Evolutionary conservation across 2,329 filamentous ascomycete genomes (phyloP), one percentile per base, ranked within the genome.

Genomic region (Niveomyces coronatus): DNA sequence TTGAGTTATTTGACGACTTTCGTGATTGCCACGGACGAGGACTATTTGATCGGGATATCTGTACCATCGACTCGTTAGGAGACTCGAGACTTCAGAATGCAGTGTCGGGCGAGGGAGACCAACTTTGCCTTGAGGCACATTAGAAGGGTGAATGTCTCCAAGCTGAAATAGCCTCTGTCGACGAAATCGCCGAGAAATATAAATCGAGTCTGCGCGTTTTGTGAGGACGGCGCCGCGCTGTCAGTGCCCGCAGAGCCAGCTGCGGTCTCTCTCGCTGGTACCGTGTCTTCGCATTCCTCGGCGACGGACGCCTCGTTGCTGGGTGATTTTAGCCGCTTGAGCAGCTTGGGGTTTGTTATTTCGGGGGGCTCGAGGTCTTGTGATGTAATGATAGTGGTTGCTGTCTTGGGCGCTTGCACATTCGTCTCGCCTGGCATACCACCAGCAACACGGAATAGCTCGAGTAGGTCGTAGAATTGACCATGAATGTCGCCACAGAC

Each of bases 401-500:
- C 66, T 9, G 79, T 82, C 50, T 78, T 74, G 13, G 83, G 81
- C 11, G 74, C 65, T 53, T 87, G 73, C 18, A 79, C 70, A 44
- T 79, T 74, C 27, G 76, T 74, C 51, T 94, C 84, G 52, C 86
- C 86, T 9, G 91, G 91, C 85, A 96, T 95, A 47, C 91, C 91
- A 44, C 91, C 91, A 32, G 89, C 87, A 28, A 98, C 89, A 38
- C 88, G 82, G 64, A 98, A 98, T 35, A 98, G 78, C 67, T 98
- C 91, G 44, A 96, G 77, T 9, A 98, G 71, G 60, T 98, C 91
- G 64, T 98, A 96, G 61, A 96, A 96, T 64, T 98, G 91, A 51
- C 91, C 91, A 63, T 98, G 91, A 45, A 98, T 96, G 58, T 98
- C 91, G 56, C 91, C 91, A 55, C 91, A 96, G 46, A 98, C 83